These are phyloP conservation scores for Ustilago sp. DNA, from an alignment of 1,284 basidiomycete species.

Conservation along the genomic window DNA sequence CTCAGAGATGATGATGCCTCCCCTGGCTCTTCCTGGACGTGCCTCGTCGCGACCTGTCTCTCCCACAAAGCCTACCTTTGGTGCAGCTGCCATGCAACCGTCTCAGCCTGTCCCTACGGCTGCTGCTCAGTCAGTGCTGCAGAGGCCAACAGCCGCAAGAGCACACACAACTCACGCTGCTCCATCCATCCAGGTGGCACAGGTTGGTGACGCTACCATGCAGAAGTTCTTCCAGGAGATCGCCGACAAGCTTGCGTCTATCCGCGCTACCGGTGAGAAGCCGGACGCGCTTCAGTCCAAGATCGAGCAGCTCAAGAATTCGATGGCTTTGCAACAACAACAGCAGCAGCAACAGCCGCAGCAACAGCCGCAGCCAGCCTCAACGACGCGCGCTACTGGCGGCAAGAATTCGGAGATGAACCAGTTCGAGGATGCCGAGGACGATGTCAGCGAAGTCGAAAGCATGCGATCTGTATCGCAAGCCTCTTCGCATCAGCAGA, in stretches of 20 bases:
- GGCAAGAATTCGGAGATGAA: slow-evolving; percentile 59
- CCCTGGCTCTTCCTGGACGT: slow-evolving; percentile 38
- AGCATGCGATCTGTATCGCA: slow-evolving; percentile 54
- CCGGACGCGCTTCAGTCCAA: slow-evolving; percentile 71
- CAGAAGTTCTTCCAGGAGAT: slow-evolving; percentile 84
- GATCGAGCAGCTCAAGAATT: slow-evolving; percentile 70
- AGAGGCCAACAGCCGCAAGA: slow-evolving; percentile 46
- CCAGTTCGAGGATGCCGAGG: slow-evolving; percentile 74
- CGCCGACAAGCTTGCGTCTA: slow-evolving; percentile 80
- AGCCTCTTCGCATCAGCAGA: slow-evolving; percentile 49
- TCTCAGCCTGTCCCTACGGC: slow-evolving; percentile 20
- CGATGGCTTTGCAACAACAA: slow-evolving; percentile 59
- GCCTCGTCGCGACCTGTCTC: slow-evolving; percentile 52
- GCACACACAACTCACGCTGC: slow-evolving; percentile 55
- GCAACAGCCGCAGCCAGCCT: slow-evolving; percentile 23
- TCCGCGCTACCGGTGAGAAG: slow-evolving; percentile 69
- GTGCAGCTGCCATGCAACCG: slow-evolving; percentile 13
- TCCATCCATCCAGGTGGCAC: slow-evolving; percentile 53
- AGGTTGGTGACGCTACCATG: slow-evolving; percentile 76
- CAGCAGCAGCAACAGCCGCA: slow-evolving; percentile 36
- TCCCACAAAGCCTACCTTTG: slow-evolving; percentile 44
- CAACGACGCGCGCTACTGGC: slow-evolving; percentile 13
- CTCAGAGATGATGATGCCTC: slow-evolving; percentile 48
- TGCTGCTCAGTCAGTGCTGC: slow-evolving; percentile 11
- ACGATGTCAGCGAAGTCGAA: slow-evolving; percentile 68